These are phyloP conservation scores for Gossypium rotundifolium DNA, from an alignment of 345 rosid genomes.

Conservation along the genomic window DNA sequence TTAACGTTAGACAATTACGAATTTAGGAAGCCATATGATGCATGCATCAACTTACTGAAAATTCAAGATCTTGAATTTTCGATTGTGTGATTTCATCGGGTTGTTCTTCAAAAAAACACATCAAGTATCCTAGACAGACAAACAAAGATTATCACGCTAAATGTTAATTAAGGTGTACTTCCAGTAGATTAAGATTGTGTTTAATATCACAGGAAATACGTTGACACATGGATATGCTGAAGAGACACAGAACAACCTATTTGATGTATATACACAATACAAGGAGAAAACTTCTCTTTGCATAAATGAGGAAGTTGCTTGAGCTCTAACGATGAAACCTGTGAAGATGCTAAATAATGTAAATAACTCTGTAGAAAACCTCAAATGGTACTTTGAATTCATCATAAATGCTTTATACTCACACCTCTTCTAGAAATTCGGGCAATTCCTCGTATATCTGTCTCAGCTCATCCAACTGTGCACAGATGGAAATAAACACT, in stretches of 20 bases:
- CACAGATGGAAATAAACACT: conserved; percentile 8
- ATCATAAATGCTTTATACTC: conserved; percentile 8
- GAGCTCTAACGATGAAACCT: conserved; percentile 77
- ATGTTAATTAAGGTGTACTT: neutral
- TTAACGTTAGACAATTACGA: neutral
- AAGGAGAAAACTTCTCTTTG: conserved; percentile 49
- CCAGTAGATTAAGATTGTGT: neutral
- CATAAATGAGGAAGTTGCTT: conserved; percentile 53
- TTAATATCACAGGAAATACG: neutral
- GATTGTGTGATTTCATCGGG: conserved; percentile 49
- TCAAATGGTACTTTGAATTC: conserved; percentile 8
- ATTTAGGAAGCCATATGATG: conserved; percentile 1
- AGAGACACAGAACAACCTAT: conserved; percentile 52
- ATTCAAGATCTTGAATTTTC: conserved; percentile 59
- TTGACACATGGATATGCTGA: neutral
- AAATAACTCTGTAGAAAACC: conserved; percentile 9
- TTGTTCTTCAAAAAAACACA: conserved; percentile 75
- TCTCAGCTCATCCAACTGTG: conserved; percentile 89
- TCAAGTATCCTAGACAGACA: conserved; percentile 60
- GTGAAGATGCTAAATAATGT: conserved; percentile 21
- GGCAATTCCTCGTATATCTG: conserved; percentile 94
- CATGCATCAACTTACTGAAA: conserved; percentile 48
- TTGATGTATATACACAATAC: conserved; percentile 75
- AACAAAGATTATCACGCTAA: neutral
- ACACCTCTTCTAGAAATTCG: conserved; percentile 79